Conservation (phyloP, 257 asterid species). For the Gentiana dahurica region DNA sequence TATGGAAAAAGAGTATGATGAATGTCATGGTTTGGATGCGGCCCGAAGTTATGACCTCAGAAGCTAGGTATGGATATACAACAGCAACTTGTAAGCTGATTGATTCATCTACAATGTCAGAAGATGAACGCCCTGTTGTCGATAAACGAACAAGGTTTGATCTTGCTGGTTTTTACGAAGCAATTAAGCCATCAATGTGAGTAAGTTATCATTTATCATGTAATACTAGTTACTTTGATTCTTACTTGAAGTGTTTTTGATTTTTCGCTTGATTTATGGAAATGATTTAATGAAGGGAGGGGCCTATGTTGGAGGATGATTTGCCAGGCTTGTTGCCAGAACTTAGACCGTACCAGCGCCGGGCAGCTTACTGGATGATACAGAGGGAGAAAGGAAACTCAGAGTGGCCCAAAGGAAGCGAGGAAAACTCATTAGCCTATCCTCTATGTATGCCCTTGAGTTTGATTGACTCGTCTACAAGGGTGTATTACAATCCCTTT, state of each 20-base stretch:
- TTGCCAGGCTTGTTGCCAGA: constrained; percentile 73
- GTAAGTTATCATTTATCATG: constrained; percentile 11
- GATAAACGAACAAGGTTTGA: constrained; percentile 43
- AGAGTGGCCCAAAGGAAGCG: constrained; percentile 28
- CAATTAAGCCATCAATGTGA: constrained; percentile 94
- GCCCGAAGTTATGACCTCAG: constrained; percentile 89
- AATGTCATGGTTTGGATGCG: constrained; percentile 84
- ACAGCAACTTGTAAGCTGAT: constrained; percentile 18
- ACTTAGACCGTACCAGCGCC: constrained; percentile 93
- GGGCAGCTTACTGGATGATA: constrained; percentile 98
- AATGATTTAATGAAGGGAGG: constrained; percentile 43
- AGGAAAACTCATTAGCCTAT: constrained; percentile 36
- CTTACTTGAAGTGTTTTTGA: background rate
- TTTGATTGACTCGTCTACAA: constrained; percentile 53
- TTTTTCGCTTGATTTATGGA: constrained; percentile 12
- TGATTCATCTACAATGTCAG: constrained; percentile 23
- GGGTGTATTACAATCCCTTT: constrained; percentile 82
- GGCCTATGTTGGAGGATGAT: constrained; percentile 60
- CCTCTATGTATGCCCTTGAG: constrained; percentile 77
- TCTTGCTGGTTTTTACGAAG: constrained; percentile 80
- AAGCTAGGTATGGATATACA: constrained; percentile 62
- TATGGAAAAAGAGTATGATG: constrained; percentile 94
- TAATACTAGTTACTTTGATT: background rate
- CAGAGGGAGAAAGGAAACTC: constrained; percentile 65
- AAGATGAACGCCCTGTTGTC: constrained; percentile 26